Percentiles rank a stretch among this genome's conserved stretches.
These are phyloP conservation scores for Clarkia xantiana DNA, from an alignment of 345 rosid genomes.

Conservation along the genomic window DNA sequence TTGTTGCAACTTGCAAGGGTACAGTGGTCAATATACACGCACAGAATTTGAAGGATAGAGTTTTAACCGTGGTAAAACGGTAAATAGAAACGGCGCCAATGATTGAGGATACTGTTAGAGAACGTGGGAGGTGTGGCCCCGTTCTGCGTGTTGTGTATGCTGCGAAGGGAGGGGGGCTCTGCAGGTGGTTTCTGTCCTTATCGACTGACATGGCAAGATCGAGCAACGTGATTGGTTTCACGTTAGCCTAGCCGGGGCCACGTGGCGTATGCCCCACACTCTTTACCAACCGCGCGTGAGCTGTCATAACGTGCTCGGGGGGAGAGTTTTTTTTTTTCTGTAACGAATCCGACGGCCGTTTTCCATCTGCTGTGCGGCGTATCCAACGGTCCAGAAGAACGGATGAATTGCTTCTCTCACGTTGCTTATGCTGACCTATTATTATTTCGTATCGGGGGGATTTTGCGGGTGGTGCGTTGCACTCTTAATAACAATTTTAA, in stretches of 20 bases:
- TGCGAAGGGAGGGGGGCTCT: background rate
- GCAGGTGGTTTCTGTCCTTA: constrained; percentile 9
- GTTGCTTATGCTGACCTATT: no score
- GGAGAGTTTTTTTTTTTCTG: no score
- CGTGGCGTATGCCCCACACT: constrained; percentile 12
- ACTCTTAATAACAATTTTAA: no score
- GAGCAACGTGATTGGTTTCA: constrained; percentile 48
- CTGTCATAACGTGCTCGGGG: constrained; percentile 39
- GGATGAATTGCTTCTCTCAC: background rate
- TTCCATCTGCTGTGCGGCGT: background rate
- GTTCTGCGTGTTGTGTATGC: background rate
- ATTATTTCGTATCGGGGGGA: no score
- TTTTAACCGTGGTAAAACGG: no score
- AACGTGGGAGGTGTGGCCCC: constrained; percentile 5
- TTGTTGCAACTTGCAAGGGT: no score
- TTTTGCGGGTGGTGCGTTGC: no score
- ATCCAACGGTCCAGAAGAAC: no score
- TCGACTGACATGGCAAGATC: constrained; percentile 33
- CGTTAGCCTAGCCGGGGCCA: constrained; percentile 9
- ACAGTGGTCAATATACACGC: background rate
- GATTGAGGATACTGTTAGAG: constrained; percentile 8
- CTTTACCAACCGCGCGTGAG: constrained; percentile 34
- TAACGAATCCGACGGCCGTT: background rate
- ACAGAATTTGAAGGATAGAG: no score
- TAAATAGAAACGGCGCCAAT: background rate